A percentile compares a stretch with the other conserved stretches of the same genome.
Conservation (phyloP, 2,329 filamentous ascomycete genomes). For the Aureobasidium uvarum region DNA sequence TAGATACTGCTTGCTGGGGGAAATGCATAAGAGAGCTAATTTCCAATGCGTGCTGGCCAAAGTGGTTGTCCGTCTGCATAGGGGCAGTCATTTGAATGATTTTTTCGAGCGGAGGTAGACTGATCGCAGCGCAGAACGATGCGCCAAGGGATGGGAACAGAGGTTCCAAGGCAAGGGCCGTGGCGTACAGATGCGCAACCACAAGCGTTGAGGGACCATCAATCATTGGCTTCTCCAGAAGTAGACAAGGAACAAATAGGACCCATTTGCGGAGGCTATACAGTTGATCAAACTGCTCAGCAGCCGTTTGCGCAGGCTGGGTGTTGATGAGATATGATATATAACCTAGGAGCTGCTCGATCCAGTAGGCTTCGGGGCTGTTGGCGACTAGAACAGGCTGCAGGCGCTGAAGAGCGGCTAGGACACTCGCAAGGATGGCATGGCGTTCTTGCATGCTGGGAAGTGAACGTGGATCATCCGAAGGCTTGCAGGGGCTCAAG, state of each 20-base stretch:
- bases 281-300: conserved; percentile 85
- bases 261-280: conserved; percentile 88
- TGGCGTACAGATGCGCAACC: conserved; percentile 87
- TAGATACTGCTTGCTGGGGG: conserved; percentile 45
- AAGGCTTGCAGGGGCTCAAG: conserved; percentile 6
- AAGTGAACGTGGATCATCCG: conserved; percentile 5
- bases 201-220: conserved; percentile 78
- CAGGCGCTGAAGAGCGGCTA: conserved; percentile 46
- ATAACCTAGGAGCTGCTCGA: conserved; percentile 50
- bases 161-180: conserved; percentile 82
- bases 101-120: conserved; percentile 78
- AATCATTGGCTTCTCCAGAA: conserved; percentile 71
- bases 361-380: conserved; percentile 50
- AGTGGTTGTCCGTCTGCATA: conserved; percentile 53
- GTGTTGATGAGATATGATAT: conserved; percentile 47
- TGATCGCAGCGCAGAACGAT: conserved; percentile 68
- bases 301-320: conserved; percentile 53
- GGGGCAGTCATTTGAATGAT: conserved; percentile 74
- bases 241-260: conserved; percentile 88
- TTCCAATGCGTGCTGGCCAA: conserved; percentile 45
- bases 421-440: conserved; percentile 42
- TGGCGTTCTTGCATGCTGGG: conserved; percentile 25
- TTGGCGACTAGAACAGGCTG: conserved; percentile 46
- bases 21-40: conserved; percentile 49
- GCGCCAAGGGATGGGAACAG: conserved; percentile 89